Conservation (phyloP, 805 yeast genomes). For the Metschnikowia koreensis region DNA sequence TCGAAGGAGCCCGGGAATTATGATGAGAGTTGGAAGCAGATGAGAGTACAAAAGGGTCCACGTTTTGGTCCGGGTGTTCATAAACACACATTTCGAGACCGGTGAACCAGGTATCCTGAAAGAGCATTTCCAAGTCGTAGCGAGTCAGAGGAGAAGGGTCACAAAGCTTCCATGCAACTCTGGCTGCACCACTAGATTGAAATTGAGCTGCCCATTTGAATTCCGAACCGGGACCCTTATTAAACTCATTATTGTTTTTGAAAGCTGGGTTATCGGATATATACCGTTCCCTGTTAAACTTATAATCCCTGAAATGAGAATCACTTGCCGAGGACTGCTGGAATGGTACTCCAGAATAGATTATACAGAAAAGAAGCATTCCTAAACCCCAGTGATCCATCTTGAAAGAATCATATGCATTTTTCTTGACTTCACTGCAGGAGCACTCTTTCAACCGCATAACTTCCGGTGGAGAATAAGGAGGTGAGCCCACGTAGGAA, state of each 20-base stretch:
- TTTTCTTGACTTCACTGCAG: constrained; percentile 30
- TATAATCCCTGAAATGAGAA: constrained; percentile 54
- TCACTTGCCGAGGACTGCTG: constrained; percentile 48
- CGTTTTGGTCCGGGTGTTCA: constrained; percentile 44
- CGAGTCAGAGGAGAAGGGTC: constrained; percentile 60
- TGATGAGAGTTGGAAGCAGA: constrained; percentile 18
- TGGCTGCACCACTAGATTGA: constrained; percentile 57
- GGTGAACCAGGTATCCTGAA: constrained; percentile 64
- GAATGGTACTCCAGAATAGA: constrained; percentile 62
- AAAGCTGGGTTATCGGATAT: constrained; percentile 46
- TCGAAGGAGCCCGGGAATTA: constrained; percentile 30
- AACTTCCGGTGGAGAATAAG: constrained; percentile 79
- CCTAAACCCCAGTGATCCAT: constrained; percentile 78
- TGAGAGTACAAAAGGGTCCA: constrained; percentile 31
- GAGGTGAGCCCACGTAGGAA: constrained; percentile 73
- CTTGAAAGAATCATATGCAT: constrained; percentile 60
- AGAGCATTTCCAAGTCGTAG: constrained; percentile 51
- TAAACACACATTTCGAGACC: constrained; percentile 57
- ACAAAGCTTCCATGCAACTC: constrained; percentile 72
- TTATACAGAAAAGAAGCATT: constrained; percentile 58
- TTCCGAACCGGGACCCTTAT: constrained; percentile 67
- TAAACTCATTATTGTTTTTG: constrained; percentile 42
- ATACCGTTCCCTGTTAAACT: constrained; percentile 44
- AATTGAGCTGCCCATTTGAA: constrained; percentile 66
- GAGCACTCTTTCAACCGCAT: constrained; percentile 45